A percentile compares a stretch with the other conserved stretches of the same genome.
These are phyloP conservation scores for Urtica urens DNA, from an alignment of 306 rosid genomes.

Conservation along the genomic window DNA sequence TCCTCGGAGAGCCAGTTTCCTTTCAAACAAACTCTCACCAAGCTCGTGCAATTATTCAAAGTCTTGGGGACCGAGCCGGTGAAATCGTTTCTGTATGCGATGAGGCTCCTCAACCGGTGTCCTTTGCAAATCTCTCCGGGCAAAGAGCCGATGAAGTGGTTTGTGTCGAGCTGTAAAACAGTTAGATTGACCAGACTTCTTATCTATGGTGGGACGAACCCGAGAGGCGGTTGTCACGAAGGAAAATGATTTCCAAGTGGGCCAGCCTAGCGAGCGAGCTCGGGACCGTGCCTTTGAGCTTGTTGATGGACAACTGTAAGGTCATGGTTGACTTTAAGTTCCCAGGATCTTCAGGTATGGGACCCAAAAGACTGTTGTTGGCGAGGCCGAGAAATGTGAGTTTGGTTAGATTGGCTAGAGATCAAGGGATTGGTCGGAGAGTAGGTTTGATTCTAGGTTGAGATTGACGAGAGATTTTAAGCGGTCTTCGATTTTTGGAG, in stretches of 20 bases:
- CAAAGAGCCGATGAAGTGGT: conserved; percentile 22
- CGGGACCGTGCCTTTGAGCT: conserved; percentile 1
- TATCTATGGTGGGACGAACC: conserved; percentile 15
- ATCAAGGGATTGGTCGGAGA: conserved; percentile 13
- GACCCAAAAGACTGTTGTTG: conserved; percentile 1
- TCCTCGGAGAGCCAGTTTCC: conserved; percentile 23
- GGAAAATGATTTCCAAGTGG: conserved; percentile 2
- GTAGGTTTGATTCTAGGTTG: neutral
- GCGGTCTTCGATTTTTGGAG: conserved; percentile 4
- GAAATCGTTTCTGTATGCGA: conserved; percentile 19
- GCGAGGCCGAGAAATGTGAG: neutral
- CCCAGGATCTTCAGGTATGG: conserved; percentile 9
- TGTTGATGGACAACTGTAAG: neutral
- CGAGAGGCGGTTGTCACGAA: conserved; percentile 19
- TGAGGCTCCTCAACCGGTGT: conserved; percentile 9
- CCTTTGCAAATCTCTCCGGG: conserved; percentile 15
- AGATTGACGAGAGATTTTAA: neutral
- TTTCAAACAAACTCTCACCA: conserved; percentile 20
- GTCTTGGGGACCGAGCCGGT: conserved; percentile 20
- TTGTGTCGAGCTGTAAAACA: conserved; percentile 7
- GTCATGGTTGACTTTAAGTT: conserved; percentile 2
- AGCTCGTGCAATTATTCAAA: conserved; percentile 21
- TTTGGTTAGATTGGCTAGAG: neutral
- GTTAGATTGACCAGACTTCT: conserved; percentile 8
- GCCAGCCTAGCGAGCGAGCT: conserved; percentile 5